Evolutionary conservation across 345 rosid species (phyloP), one percentile per base, ranked within the genome.

Genomic region (Euphorbia peplus): DNA sequence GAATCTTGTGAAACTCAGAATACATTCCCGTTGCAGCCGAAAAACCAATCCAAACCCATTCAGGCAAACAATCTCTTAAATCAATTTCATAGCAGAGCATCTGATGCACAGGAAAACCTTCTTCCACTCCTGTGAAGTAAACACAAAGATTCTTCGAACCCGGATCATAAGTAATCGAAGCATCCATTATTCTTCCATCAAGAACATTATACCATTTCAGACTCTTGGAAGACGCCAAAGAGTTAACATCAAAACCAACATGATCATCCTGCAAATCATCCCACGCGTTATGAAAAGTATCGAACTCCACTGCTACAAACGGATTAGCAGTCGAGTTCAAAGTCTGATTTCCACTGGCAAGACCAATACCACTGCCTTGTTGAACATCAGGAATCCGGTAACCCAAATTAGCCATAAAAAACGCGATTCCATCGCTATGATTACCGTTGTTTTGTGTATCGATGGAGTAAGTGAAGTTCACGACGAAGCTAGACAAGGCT

Each of bases 11-110:
- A 16, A 66, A 29, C 46, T 66, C 80, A 5, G 6, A 4, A 18
- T 18, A 21, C 21, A 6, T 8, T 39, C 71, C 78, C 7, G 79
- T 74, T 24, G 79, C 62, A n/a, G 73, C 73, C 11, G 78, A 75
- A 65, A 81, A 75, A 26, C 84, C 80, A 51, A 78, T 48, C 18
- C 60, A 65, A 19, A 75, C 76, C 55, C 32, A 63, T 32, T 75
- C 76, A 0, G 55, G 66, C 25, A 65, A 50, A 56, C 9, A 42
- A 47, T 26, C 25, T 22, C 69, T 65, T 9, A 65, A 42, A 65
- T 65, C 69, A 53, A 65, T 51, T 65, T 48, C 56, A 53, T 19
- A 13, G 28, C 59, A 48, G 14, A 65, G 47, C 4, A 0, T 0
- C 42, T 50, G 69, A 1, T 16, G 44, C 13, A 65, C 32, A 21